Evolutionary conservation across 495 filamentous ascomycete species (phyloP).

Genomic region (Tuber umbilicatum): DNA sequence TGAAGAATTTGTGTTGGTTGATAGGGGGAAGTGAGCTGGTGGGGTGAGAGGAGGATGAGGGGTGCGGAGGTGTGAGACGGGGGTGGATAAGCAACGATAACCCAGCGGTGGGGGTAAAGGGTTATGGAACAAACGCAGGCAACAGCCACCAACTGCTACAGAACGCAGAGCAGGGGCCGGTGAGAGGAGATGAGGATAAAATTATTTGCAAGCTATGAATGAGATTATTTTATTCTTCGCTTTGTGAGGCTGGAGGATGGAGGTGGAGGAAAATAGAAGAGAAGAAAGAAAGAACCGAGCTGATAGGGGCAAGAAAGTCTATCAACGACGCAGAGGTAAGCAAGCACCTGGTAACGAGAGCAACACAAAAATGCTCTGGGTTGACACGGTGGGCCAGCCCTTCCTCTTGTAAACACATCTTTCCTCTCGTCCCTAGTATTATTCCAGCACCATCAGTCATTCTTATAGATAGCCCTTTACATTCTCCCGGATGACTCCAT

Average conservation of each 20-base stretch:
- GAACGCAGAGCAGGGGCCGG: background rate
- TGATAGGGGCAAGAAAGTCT: background rate
- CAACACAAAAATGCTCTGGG: background rate
- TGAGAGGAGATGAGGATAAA: background rate
- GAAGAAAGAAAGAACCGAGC: background rate
- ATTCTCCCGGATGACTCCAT: background rate
- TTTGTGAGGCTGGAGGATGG: background rate
- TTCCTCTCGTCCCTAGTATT: background rate
- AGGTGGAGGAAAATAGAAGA: background rate
- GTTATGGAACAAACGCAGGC: background rate
- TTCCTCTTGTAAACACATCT: background rate
- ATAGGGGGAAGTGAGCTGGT: conserved; percentile 22
- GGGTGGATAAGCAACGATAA: conserved; percentile 37
- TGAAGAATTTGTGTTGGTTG: conserved; percentile 35
- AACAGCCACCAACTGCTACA: background rate
- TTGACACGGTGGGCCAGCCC: background rate
- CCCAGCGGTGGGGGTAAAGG: conserved; percentile 22
- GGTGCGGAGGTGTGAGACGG: conserved; percentile 23
- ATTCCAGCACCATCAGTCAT: background rate
- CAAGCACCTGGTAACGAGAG: background rate
- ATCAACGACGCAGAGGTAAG: background rate
- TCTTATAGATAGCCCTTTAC: background rate
- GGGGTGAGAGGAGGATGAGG: conserved; percentile 36
- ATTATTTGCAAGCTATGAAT: background rate
- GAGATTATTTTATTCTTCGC: background rate